Evolutionary conservation across 805 yeast species (phyloP).

Genomic region (Candida ascalaphidarum): DNA sequence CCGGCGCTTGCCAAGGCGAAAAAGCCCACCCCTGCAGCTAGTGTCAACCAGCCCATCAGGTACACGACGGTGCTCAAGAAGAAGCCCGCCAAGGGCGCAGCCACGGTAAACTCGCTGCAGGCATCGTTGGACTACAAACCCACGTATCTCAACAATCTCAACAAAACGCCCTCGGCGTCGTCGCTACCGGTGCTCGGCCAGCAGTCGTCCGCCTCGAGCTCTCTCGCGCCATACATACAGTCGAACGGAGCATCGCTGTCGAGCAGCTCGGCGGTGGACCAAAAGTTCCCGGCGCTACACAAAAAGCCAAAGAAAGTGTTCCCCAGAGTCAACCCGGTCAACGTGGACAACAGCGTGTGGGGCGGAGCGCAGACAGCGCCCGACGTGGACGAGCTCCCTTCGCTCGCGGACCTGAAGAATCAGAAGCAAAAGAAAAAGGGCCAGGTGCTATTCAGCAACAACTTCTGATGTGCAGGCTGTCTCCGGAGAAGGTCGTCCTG

Average conservation of each 20-base stretch:
- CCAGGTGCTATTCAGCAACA: too few species aligned
- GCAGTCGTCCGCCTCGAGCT: conserved; percentile 3
- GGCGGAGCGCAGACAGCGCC: conserved; percentile 4
- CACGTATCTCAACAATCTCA: conserved; percentile 17
- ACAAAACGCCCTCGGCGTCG: conserved; percentile 11
- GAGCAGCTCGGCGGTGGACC: not conserved
- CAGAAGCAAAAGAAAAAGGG: too few species aligned
- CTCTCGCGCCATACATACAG: not conserved
- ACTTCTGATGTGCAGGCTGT: too few species aligned
- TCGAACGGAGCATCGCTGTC: not conserved
- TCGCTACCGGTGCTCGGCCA: conserved; percentile 18
- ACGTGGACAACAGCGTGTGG: conserved; percentile 1
- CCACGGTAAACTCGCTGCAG: conserved; percentile 8
- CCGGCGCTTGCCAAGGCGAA: conserved; percentile 26
- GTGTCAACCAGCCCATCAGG: conserved; percentile 18
- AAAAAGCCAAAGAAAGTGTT: conserved; percentile 32
- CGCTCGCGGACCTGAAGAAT: too few species aligned
- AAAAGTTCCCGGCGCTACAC: conserved; percentile 41
- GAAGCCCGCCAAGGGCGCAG: conserved; percentile 6
- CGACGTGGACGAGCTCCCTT: not conserved
- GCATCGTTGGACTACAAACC: conserved; percentile 19
- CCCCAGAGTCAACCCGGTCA: conserved; percentile 53
- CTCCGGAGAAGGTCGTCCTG: too few species aligned
- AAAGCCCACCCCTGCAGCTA: conserved; percentile 5
- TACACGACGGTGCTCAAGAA: conserved; percentile 25